These are phyloP conservation scores for Prunus campanulata DNA, from an alignment of 306 rosid genomes.

Conservation along the genomic window DNA sequence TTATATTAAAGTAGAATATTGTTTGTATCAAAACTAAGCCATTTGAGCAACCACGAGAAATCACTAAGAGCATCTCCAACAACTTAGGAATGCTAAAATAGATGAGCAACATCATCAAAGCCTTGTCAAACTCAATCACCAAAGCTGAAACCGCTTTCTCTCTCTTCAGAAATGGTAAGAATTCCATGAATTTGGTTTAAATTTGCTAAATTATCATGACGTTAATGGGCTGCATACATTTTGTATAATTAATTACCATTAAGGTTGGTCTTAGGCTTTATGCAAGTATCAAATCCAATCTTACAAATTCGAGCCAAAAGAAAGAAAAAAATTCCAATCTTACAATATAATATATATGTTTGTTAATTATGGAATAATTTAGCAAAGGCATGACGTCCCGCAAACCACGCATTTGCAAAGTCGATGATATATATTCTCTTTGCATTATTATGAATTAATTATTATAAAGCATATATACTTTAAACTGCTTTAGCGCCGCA, in stretches of 20 bases:
- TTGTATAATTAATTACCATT: not conserved
- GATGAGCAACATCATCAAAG: too few species aligned
- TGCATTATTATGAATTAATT: slow-evolving; percentile 33
- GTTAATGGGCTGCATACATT: not conserved
- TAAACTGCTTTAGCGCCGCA: slow-evolving; percentile 64
- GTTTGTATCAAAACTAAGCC: too few species aligned
- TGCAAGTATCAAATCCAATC: slow-evolving; percentile 17
- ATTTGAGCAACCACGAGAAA: too few species aligned
- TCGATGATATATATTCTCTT: slow-evolving; percentile 33
- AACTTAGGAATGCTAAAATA: too few species aligned
- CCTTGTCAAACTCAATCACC: too few species aligned
- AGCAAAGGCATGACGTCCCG: slow-evolving; percentile 36
- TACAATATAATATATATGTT: too few species aligned
- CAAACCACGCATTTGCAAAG: slow-evolving; percentile 32
- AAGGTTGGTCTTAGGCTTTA: not conserved
- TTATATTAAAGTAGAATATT: too few species aligned
- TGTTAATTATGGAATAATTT: not conserved
- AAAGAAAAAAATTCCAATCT: not conserved
- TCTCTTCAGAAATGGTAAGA: not conserved
- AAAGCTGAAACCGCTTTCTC: too few species aligned
- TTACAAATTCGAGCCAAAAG: too few species aligned
- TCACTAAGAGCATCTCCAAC: too few species aligned
- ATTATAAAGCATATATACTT: slow-evolving; percentile 76
- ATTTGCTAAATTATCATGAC: slow-evolving; percentile 27
- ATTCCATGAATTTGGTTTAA: slow-evolving; percentile 19